A percentile compares a stretch with the other conserved stretches of the same genome.
Evolutionary conservation across 2,329 filamentous ascomycete genomes (phyloP).

Genomic region (Exutisphaerella laricina): DNA sequence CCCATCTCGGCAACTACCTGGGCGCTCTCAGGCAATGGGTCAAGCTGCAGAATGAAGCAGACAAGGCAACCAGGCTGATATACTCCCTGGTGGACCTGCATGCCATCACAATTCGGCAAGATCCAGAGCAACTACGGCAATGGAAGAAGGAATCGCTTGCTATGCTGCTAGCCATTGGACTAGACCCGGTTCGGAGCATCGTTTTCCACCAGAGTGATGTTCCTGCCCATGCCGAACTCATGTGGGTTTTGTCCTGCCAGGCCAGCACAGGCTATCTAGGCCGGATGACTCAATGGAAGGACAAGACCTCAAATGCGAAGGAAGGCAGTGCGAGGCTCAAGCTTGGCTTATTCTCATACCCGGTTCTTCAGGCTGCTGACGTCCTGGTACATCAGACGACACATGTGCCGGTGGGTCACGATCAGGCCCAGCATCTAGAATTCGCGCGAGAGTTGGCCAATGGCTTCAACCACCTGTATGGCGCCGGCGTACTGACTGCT

Average conservation of each 20-base stretch:
- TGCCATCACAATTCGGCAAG: conserved; percentile 75
- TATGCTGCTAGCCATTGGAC: conserved; percentile 73
- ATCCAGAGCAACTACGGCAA: conserved; percentile 54
- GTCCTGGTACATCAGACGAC: conserved; percentile 84
- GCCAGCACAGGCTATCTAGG: conserved; percentile 90
- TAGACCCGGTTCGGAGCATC: conserved; percentile 68
- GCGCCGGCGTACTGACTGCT: conserved; percentile 51
- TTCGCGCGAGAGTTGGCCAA: conserved; percentile 81
- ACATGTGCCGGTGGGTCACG: conserved; percentile 93
- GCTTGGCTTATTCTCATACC: conserved; percentile 90
- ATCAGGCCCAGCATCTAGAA: conserved; percentile 90
- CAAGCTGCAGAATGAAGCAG: conserved; percentile 62
- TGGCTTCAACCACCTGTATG: conserved; percentile 76
- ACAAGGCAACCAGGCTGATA: conserved; percentile 57
- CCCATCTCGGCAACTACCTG: conserved; percentile 92
- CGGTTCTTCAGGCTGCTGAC: conserved; percentile 91
- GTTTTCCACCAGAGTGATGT: conserved; percentile 70
- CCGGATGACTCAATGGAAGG: conserved; percentile 99
- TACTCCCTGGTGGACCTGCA: conserved; percentile 93
- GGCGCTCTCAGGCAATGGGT: conserved; percentile 87
- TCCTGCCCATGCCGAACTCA: conserved; percentile 76
- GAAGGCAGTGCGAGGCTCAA: conserved; percentile 54
- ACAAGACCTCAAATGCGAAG: conserved; percentile 40
- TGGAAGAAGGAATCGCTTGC: conserved; percentile 72
- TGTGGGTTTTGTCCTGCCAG: conserved; percentile 94